Percentiles rank a stretch among this genome's conserved stretches.
Evolutionary conservation across 139 green algal species (phyloP).

Genomic region (Coelastrella sp.): DNA sequence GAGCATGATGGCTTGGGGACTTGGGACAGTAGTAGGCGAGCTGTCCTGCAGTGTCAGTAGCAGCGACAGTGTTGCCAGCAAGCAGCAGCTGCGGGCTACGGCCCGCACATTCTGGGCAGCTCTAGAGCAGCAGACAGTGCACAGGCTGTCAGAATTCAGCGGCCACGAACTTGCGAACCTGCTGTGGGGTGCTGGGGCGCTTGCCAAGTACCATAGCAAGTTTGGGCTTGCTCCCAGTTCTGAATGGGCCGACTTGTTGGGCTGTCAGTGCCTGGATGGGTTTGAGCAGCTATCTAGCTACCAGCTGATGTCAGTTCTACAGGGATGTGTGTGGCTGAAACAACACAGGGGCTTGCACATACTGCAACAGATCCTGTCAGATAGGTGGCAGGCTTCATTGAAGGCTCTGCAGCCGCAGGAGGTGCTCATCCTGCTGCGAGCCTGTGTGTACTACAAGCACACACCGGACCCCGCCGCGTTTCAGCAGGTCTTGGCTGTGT

Average conservation of each 20-base stretch:
- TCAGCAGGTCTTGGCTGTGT: not conserved
- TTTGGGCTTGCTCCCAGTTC: not conserved
- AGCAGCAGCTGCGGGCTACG: conserved; percentile 2
- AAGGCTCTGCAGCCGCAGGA: not conserved
- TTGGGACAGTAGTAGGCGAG: not conserved
- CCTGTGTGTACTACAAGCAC: conserved; percentile 11
- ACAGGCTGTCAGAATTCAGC: not conserved
- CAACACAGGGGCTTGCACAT: conserved; percentile 2
- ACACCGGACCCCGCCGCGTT: not conserved
- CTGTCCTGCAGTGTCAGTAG: not conserved
- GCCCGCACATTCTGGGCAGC: conserved; percentile 4
- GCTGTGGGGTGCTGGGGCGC: not conserved
- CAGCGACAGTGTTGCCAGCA: not conserved
- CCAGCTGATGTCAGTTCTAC: conserved; percentile 13
- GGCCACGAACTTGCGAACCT: not conserved
- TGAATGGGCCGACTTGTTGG: conserved; percentile 2
- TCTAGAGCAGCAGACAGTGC: not conserved
- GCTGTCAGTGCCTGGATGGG: conserved; percentile 9
- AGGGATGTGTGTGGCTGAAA: conserved; percentile 9
- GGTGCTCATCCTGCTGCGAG: conserved; percentile 37
- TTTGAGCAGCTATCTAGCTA: conserved; percentile 24
- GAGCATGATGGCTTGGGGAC: conserved; percentile 15
- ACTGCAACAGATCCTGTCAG: conserved; percentile 13
- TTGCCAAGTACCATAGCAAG: not conserved
- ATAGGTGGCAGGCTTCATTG: not conserved